Base-by-base conservation (phyloP, 1,284 basidiomycete genomes). In the Ganoderma multipileum region DNA sequence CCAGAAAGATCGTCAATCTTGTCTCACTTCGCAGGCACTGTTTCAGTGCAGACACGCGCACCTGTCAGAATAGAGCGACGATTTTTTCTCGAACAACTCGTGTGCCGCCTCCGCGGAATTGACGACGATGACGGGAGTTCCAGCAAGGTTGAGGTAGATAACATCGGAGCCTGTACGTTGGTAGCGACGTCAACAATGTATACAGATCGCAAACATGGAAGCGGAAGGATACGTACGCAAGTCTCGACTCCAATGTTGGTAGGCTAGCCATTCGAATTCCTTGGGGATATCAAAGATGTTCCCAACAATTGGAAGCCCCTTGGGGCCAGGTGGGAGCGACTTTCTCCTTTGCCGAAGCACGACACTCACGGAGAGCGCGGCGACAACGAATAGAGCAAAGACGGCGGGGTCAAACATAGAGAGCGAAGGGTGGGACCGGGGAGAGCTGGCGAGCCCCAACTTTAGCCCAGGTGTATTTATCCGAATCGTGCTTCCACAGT, bases 241-340 rank as follows among this genome's bases (percentile, higher is more conserved):
- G 36, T 76, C 67, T 4, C 66, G 69, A 9, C 64, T 61, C 76
- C 76, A 78, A 26, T 70, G 62, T 23, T 70, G 64, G 55, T 77
- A 77, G 4, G 74, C 71, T 12, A 73, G 67, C 76, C 77, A 78
- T 67, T 74, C 74, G 52, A 70, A 71, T 23, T 71, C 66, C 58
- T 69, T 72, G 12, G 78, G 77, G 33, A 78, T 70, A 59, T 77
- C 75, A 59, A 76, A 74, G 23, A 78, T 59, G 55, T 78, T 79
- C 2, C 78, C 78, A 20, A 79, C 55, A 55, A 79, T 28, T 2
- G 77, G 78, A 20, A 73, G 57, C 7, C 76, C 76, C 47, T 67
- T 74, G 18, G 78, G 78, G 12, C 78, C 78, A 11, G 77, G 77
- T 20, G 78, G 78, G 54, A 76, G 73, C 11, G 68, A 64, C 16